Conservation (phyloP, 225 moss, liverwort and hornwort genomes). For the Pseudoscleropodium purum region DNA sequence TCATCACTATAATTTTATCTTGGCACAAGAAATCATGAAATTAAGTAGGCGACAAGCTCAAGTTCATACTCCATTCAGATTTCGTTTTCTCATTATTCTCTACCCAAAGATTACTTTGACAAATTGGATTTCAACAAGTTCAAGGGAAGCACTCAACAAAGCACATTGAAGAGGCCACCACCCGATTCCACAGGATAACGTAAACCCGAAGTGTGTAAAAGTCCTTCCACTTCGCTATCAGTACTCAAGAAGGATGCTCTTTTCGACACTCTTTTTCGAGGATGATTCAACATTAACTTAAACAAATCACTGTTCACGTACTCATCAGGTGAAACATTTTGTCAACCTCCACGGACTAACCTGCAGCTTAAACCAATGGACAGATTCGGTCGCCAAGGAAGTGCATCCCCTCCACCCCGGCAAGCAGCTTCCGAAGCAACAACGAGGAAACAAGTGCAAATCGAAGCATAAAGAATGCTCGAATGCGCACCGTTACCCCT, state of each 20-base stretch:
- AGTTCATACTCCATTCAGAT: neutral
- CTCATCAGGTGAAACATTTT: neutral
- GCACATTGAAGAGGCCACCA: neutral
- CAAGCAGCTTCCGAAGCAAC: neutral
- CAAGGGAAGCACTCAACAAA: neutral
- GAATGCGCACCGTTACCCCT: too few species aligned
- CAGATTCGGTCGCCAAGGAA: neutral
- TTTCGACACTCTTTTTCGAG: neutral
- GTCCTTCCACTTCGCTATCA: neutral
- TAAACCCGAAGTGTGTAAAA: neutral
- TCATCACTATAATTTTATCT: too few species aligned
- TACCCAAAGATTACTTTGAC: neutral
- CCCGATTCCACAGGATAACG: neutral
- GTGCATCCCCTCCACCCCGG: neutral
- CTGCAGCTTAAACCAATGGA: neutral
- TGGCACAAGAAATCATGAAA: too few species aligned
- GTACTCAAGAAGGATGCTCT: too few species aligned
- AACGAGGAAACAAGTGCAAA: neutral
- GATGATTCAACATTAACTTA: too few species aligned
- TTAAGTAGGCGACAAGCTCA: neutral
- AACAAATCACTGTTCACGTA: neutral
- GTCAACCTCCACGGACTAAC: neutral
- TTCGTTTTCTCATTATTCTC: neutral
- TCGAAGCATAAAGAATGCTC: neutral
- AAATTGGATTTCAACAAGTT: too few species aligned